Evolutionary conservation across 2,329 filamentous ascomycete species (phyloP), one percentile per base, ranked within the genome.

Genomic region (Hymenotorrendiella dingleyae): DNA sequence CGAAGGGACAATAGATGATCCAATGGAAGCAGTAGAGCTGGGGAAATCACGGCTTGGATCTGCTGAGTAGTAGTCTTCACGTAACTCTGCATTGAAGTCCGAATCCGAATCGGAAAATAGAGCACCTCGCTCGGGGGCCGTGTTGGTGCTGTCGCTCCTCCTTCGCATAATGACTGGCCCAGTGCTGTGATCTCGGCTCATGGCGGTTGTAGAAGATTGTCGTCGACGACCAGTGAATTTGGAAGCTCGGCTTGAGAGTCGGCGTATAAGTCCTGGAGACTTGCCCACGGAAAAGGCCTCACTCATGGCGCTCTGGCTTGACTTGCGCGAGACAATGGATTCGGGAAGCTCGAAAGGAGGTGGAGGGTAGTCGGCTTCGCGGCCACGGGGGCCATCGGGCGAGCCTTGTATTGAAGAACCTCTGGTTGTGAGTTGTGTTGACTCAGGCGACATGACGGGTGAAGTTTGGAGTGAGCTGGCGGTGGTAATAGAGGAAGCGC

Each of bases 151-250:
- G 63, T 94, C 89, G 63, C 90, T 96, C 52, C 90, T 81, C 45
- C 88, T 77, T 49, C 91, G 81, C 64, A 94, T 79, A 40, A 95
- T 85, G 43, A 89, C 84, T 2, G 93, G 93, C 0, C 93, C 93
- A 20, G 89, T 83, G 60, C 90, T 96, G 48, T 86, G 82, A 59
- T 96, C 89, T 30, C 90, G 81, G 61, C 84, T 87, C 47, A 82
- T 80, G 16, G 84, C 78, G 33, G 84, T 77, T 1, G 82, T 82
- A 3, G 86, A 89, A 12, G 87, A 94, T 48, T 84, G 82, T 48
- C 90, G 77, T 49, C 89, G 80, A 47, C 82, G 75, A 28, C 65
- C 67, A 61, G 80, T 62, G 71, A 83, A 66, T 74, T 78, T 82
- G 35, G 79, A 80, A 5, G 89, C 87, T 48, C 84, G 81, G 55